Evolutionary conservation across 805 yeast species (phyloP).

Genomic region (Cyberlindnera xishuangbannaensis): DNA sequence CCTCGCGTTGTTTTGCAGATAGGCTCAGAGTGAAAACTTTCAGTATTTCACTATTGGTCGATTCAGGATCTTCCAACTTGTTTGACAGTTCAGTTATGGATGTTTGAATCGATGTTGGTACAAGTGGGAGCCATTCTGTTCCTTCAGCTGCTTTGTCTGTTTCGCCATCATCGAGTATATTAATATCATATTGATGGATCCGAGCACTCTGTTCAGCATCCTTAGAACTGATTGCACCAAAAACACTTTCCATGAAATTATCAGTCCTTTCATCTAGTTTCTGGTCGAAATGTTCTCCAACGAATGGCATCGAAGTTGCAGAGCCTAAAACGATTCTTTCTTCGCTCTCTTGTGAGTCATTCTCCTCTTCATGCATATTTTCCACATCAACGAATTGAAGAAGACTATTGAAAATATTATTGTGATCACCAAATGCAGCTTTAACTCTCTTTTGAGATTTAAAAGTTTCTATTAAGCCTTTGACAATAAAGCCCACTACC

Average conservation of each 20-base stretch:
- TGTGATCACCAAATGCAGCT: conserved; percentile 23
- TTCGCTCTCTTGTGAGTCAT: not conserved
- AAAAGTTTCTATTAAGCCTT: conserved; percentile 35
- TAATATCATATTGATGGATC: conserved; percentile 17
- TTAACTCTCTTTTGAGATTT: conserved; percentile 35
- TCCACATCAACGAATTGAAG: conserved; percentile 13
- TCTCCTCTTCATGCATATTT: conserved; percentile 1
- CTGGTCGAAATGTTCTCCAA: conserved; percentile 29
- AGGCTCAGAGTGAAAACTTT: conserved; percentile 31
- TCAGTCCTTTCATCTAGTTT: conserved; percentile 58
- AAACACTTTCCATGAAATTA: conserved; percentile 56
- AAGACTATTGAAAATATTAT: conserved; percentile 20
- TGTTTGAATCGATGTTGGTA: too few species aligned
- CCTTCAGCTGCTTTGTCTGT: not conserved
- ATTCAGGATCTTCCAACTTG: not conserved
- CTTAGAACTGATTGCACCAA: conserved; percentile 47
- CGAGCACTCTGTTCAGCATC: conserved; percentile 17
- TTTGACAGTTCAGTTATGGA: not conserved
- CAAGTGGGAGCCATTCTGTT: not conserved
- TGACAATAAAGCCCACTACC: conserved; percentile 49
- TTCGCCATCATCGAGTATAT: too few species aligned
- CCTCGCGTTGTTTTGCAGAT: conserved; percentile 39
- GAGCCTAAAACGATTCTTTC: too few species aligned
- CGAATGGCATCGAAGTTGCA: too few species aligned
- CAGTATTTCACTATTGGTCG: conserved; percentile 8